phyloP scores from a whole-genome alignment of 2,329 filamentous ascomycete species.

The Ophiostoma ulmi region DNA sequence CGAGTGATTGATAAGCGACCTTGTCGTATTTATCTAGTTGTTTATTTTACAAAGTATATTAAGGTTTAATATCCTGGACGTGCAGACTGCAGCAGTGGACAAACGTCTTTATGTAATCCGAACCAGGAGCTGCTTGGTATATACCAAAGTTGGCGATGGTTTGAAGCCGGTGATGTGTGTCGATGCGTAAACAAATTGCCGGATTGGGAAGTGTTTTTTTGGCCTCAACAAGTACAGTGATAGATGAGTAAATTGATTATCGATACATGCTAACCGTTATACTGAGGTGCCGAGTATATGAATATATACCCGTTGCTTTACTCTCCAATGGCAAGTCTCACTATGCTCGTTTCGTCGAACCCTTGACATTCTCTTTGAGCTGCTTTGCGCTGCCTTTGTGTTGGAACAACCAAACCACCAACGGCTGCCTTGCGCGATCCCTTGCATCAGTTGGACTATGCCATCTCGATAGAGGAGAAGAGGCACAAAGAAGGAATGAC shows the following conservation, averaged over 20 bases:
- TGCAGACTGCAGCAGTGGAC: no score
- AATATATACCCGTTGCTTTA: neutral
- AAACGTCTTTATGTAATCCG: no score
- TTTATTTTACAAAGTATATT: no score
- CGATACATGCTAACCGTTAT: no score
- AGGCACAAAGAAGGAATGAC: neutral
- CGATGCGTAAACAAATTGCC: neutral
- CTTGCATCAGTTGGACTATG: neutral
- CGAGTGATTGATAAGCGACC: neutral
- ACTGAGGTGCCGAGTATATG: no score
- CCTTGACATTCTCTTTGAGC: neutral
- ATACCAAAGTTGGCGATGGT: neutral
- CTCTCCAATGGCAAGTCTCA: neutral
- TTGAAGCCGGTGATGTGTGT: neutral
- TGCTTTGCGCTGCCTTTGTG: neutral
- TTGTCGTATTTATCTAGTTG: no score
- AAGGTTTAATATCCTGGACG: no score
- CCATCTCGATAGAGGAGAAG: neutral
- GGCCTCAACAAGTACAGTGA: neutral
- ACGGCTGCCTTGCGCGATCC: neutral
- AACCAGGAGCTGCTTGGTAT: no score
- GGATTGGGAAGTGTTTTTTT: neutral
- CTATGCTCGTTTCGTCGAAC: neutral
- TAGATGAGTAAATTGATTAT: neutral
- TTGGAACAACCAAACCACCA: neutral